Conservation (phyloP, 345 rosid genomes). For the Citrus trifoliata region DNA sequence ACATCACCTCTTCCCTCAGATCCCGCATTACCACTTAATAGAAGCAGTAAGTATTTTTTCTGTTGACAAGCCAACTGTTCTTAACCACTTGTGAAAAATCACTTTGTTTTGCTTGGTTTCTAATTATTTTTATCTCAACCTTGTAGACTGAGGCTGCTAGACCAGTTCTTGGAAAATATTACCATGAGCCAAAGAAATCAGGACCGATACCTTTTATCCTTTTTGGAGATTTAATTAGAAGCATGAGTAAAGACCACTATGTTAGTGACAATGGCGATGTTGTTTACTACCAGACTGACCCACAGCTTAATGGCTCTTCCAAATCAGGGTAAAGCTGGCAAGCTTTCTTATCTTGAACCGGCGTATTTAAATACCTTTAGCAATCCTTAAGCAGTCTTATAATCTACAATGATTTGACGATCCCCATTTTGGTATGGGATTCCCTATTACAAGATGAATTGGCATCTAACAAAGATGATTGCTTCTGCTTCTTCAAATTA, state of each 20-base stretch:
- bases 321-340: background rate
- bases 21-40: slow-evolving; percentile 56
- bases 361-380: background rate
- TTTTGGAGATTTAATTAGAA: slow-evolving; percentile 29
- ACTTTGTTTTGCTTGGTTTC: background rate
- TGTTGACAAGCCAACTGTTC: background rate
- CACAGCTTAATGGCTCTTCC: slow-evolving; percentile 6
- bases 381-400: background rate
- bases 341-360: background rate
- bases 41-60: slow-evolving; percentile 43
- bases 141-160: slow-evolving; percentile 50
- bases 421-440: background rate
- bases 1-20: slow-evolving; percentile 67
- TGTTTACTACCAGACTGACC: slow-evolving; percentile 40
- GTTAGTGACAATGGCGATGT: slow-evolving; percentile 46
- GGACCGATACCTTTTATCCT: slow-evolving; percentile 45
- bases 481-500: background rate
- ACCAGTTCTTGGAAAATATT: slow-evolving; percentile 52
- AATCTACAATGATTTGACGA: background rate
- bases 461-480: background rate
- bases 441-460: background rate
- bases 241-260: slow-evolving; percentile 47
- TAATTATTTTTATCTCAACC: background rate
- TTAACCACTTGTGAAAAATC: background rate
- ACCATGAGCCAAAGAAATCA: slow-evolving; percentile 46